Evolutionary conservation across 805 yeast genomes (phyloP).

Genomic region (Candida nemodendra): DNA sequence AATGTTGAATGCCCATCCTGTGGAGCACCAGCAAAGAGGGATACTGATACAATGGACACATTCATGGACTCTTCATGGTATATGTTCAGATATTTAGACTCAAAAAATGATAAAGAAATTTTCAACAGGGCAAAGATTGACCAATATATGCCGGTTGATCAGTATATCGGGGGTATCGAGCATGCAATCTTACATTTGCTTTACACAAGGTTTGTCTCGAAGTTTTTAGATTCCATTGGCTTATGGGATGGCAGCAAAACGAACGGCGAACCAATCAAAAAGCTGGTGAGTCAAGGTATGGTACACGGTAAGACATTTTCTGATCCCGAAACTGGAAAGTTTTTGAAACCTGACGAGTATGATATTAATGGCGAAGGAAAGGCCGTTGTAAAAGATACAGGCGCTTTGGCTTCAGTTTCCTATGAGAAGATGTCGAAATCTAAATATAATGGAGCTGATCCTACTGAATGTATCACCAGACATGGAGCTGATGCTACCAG

Average conservation of each 20-base stretch:
- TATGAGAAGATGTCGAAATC: constrained; percentile 97
- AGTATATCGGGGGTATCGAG: constrained; percentile 93
- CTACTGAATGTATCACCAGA: constrained; percentile 63
- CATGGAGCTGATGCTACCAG: constrained; percentile 95
- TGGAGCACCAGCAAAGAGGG: constrained; percentile 69
- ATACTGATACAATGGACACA: constrained; percentile 98
- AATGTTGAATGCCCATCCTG: constrained; percentile 82
- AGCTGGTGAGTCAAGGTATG: constrained; percentile 93
- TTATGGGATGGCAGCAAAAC: constrained; percentile 60
- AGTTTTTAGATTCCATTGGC: constrained; percentile 67
- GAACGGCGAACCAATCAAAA: constrained; percentile 77
- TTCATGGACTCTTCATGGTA: constrained; percentile 99
- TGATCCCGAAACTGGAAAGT: constrained; percentile 71
- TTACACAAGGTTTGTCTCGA: constrained; percentile 82
- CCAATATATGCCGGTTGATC: constrained; percentile 73
- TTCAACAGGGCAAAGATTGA: constrained; percentile 53
- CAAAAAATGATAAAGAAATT: constrained; percentile 55
- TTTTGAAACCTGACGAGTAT: constrained; percentile 76
- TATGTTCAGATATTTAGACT: constrained; percentile 78
- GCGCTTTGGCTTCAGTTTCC: constrained; percentile 50
- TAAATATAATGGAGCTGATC: constrained; percentile 92
- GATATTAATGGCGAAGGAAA: constrained; percentile 38
- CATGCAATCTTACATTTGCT: constrained; percentile 92
- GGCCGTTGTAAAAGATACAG: constrained; percentile 50
- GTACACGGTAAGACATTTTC: constrained; percentile 87